These are phyloP conservation scores for Fusarium newnesense DNA, from an alignment of 2,329 filamentous ascomycete genomes.

Conservation along the genomic window DNA sequence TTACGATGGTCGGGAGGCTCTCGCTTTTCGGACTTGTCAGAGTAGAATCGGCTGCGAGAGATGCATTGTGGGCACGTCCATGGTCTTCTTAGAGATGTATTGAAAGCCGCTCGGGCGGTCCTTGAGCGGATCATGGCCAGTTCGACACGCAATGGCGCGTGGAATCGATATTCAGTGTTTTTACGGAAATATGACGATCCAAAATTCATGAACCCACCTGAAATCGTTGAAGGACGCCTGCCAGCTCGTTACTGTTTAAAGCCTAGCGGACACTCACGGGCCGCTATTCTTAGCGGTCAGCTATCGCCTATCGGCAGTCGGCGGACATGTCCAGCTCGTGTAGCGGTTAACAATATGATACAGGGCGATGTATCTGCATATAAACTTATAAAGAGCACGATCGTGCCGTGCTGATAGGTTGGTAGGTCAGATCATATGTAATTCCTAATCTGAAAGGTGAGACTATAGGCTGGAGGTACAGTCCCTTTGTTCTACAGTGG, in stretches of 20 bases:
- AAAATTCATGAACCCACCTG: constrained; percentile 19
- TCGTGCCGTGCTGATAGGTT: background rate
- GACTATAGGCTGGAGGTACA: background rate
- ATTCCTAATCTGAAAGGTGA: background rate
- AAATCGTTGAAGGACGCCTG: background rate
- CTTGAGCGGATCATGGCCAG: constrained; percentile 47
- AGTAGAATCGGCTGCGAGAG: constrained; percentile 46
- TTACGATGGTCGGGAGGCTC: constrained; percentile 67
- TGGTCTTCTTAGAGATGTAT: constrained; percentile 29
- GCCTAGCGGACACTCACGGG: constrained; percentile 37
- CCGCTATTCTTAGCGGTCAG: constrained; percentile 36
- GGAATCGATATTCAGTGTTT: background rate
- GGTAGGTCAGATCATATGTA: background rate
- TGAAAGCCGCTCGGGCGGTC: constrained; percentile 31
- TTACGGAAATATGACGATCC: constrained; percentile 14
- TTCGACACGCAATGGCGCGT: constrained; percentile 28
- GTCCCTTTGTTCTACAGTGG: constrained; percentile 11
- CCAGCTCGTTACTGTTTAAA: constrained; percentile 41
- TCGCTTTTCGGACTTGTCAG: constrained; percentile 43
- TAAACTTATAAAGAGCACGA: too few relatives aligned
- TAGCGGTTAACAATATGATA: constrained; percentile 22
- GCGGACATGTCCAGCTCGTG: constrained; percentile 7
- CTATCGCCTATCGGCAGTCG: constrained; percentile 3
- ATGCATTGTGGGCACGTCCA: constrained; percentile 50
- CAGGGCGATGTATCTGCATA: background rate